A percentile compares a stretch with the other conserved stretches of the same genome.
phyloP scores from a whole-genome alignment of 768 basidiomycete species.

The Macrocybe gigantea region DNA sequence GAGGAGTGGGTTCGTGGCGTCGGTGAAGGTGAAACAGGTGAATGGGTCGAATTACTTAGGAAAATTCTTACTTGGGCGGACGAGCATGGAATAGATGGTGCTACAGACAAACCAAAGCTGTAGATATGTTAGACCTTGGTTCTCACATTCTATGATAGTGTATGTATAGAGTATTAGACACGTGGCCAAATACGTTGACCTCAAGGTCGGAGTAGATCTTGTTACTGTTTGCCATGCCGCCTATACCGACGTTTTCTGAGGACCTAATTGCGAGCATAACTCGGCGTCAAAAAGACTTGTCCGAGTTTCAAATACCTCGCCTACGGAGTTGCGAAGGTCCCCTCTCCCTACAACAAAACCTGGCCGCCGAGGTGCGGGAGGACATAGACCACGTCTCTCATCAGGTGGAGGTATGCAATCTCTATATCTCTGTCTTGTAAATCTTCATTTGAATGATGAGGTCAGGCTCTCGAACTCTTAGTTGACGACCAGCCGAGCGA shows the following conservation, averaged over 20 bases:
- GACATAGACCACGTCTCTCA: slow-evolving; percentile 59
- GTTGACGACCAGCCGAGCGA: slow-evolving; percentile 69
- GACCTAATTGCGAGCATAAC: slow-evolving; percentile 48
- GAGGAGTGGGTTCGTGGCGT: slow-evolving; percentile 57
- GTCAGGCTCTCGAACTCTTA: slow-evolving; percentile 59
- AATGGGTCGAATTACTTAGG: slow-evolving; percentile 52
- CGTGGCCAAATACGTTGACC: too few species aligned
- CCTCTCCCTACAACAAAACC: slow-evolving; percentile 61
- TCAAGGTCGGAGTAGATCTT: too few species aligned
- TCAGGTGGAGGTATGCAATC: slow-evolving; percentile 60
- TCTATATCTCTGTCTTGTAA: neutral
- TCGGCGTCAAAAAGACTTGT: slow-evolving; percentile 57
- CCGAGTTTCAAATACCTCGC: slow-evolving; percentile 69
- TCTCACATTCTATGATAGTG: neutral
- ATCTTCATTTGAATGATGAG: slow-evolving; percentile 9
- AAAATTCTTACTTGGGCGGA: slow-evolving; percentile 25
- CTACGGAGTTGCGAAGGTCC: slow-evolving; percentile 67
- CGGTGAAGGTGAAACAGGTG: slow-evolving; percentile 47
- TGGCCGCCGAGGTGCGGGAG: slow-evolving; percentile 70
- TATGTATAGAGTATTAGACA: neutral
- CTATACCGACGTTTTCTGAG: slow-evolving; percentile 50
- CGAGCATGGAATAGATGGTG: slow-evolving; percentile 11
- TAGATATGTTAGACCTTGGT: neutral
- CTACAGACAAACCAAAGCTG: slow-evolving; percentile 7
- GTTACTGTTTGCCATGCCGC: slow-evolving; percentile 44